These are phyloP conservation scores for Ammopiptanthus mongolicus DNA, from an alignment of 306 rosid species.

Conservation along the genomic window DNA sequence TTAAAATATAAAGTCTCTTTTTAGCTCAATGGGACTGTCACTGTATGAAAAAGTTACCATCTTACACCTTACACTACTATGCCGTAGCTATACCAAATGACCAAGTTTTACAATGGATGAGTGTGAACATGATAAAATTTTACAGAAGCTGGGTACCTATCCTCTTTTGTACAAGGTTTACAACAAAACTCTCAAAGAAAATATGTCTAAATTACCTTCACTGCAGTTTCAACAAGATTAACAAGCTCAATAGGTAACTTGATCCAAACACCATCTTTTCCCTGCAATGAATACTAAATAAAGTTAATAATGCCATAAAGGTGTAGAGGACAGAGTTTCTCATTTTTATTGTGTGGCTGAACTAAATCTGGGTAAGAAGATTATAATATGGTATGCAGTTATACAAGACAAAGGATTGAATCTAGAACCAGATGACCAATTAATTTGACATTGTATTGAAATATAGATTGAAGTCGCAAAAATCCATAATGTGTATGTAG, in stretches of 20 bases:
- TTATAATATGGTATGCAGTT: neutral
- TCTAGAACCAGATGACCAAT: neutral
- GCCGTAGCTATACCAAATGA: neutral
- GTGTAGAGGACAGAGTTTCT: neutral
- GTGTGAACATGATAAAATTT: neutral
- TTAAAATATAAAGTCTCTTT: neutral
- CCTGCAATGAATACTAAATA: conserved; percentile 20
- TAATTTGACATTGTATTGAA: neutral
- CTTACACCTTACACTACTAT: neutral
- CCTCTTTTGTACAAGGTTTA: neutral
- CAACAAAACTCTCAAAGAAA: neutral
- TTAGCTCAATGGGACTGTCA: neutral
- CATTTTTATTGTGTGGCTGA: neutral
- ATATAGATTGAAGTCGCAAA: neutral
- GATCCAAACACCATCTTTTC: conserved; percentile 55
- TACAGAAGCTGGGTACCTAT: neutral
- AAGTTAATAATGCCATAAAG: neutral
- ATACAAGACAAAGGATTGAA: neutral
- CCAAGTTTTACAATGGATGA: neutral
- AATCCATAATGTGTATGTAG: neutral
- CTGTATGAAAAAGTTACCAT: neutral
- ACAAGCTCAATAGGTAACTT: conserved; percentile 46
- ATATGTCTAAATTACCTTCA: conserved; percentile 33
- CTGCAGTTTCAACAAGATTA: conserved; percentile 44
- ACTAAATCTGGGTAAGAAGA: neutral